These are phyloP conservation scores for Phytophthora lateralis DNA, from an alignment of 352 stramenopile genomes.

Conservation along the genomic window DNA sequence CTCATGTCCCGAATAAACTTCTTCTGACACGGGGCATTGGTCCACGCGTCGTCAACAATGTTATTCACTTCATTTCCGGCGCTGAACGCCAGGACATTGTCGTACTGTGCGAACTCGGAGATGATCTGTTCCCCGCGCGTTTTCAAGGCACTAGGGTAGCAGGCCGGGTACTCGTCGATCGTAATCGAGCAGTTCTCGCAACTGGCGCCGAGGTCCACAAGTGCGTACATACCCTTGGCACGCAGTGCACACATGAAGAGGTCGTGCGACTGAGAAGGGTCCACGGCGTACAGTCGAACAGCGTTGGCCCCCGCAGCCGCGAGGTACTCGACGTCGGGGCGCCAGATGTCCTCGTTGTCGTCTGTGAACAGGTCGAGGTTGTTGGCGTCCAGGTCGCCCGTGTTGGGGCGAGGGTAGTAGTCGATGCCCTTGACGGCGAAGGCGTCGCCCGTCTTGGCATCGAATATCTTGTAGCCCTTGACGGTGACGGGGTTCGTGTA, in stretches of 20 bases:
- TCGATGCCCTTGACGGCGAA: constrained; percentile 82
- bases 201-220: constrained; percentile 64
- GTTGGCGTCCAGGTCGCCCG: constrained; percentile 65
- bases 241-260: constrained; percentile 87
- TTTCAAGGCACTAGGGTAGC: constrained; percentile 69
- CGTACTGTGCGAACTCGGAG: constrained; percentile 81
- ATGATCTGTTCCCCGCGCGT: constrained; percentile 79
- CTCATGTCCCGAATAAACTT: constrained; percentile 90
- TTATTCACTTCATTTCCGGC: constrained; percentile 89
- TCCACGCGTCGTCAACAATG: constrained; percentile 38
- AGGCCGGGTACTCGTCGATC: constrained; percentile 49
- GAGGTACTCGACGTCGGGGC: constrained; percentile 66
- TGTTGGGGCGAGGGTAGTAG: constrained; percentile 89
- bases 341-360: constrained; percentile 71
- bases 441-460: constrained; percentile 69
- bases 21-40: constrained; percentile 88
- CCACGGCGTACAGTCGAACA: constrained; percentile 83
- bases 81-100: constrained; percentile 84
- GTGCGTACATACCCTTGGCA: constrained; percentile 75
- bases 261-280: constrained; percentile 85
- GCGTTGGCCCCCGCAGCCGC: constrained; percentile 71
- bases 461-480: constrained; percentile 81
- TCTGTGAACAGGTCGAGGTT: constrained; percentile 89
- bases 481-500: constrained; percentile 66
- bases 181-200: constrained; percentile 72